Evolutionary conservation across 441 rosid species (phyloP).

Genomic region (Pelargonium citronellum): DNA sequence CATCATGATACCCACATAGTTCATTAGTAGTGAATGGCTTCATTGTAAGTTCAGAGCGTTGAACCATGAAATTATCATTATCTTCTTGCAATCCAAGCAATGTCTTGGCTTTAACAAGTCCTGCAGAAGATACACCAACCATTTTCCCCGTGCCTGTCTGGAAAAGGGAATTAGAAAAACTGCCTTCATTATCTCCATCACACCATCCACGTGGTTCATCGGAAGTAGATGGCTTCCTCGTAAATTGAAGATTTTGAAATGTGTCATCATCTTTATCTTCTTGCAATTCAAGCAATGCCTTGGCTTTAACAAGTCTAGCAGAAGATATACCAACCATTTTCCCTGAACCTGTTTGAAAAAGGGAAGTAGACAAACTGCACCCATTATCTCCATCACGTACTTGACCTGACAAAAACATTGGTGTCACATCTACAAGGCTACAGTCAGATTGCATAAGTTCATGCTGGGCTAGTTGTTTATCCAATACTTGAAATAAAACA

Average conservation of each 20-base stretch:
- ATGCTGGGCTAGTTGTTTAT: no score
- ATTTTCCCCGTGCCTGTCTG: conserved; percentile 75
- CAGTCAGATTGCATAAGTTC: neutral
- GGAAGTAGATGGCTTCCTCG: neutral
- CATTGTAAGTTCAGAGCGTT: conserved; percentile 33
- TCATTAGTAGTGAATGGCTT: conserved; percentile 22
- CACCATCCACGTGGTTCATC: conserved; percentile 30
- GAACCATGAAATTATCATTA: conserved; percentile 22
- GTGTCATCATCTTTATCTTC: conserved; percentile 33
- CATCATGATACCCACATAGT: conserved; percentile 18
- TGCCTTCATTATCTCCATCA: conserved; percentile 5
- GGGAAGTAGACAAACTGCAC: conserved; percentile 15
- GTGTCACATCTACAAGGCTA: neutral
- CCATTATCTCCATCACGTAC: conserved; percentile 8
- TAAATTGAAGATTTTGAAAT: conserved; percentile 32
- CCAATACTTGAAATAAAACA: no score
- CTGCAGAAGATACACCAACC: conserved; percentile 58
- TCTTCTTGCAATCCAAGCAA: conserved; percentile 58
- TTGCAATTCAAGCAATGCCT: conserved; percentile 58
- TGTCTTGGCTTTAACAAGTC: conserved; percentile 64
- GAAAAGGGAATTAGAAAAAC: conserved; percentile 44
- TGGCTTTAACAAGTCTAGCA: conserved; percentile 66
- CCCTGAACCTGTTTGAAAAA: conserved; percentile 59
- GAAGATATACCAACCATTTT: conserved; percentile 60
- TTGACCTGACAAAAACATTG: neutral